Evolutionary conservation across 768 basidiomycete genomes (phyloP).

Genomic region (Termitomyces sp.): DNA sequence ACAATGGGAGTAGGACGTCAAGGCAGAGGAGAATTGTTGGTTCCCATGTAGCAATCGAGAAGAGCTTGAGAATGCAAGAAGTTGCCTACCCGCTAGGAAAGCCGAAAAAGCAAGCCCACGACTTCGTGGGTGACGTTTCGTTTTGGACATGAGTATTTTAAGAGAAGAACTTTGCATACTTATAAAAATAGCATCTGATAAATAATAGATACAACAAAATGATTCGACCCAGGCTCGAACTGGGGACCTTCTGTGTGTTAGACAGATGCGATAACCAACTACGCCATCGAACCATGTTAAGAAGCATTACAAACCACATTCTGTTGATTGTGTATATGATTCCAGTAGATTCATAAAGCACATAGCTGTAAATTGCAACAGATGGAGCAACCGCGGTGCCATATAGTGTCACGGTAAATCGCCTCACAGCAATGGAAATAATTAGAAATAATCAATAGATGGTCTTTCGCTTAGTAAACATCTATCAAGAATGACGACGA

Average conservation of each 20-base stretch:
- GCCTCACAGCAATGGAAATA: too few relatives aligned
- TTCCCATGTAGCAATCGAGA: slow-evolving; percentile 57
- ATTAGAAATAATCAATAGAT: too few relatives aligned
- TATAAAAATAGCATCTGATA: not conserved
- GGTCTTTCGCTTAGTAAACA: too few relatives aligned
- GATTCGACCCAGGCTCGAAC: slow-evolving; percentile 22
- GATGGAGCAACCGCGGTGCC: too few relatives aligned
- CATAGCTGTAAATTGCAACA: too few relatives aligned
- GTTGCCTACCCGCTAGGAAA: slow-evolving; percentile 46
- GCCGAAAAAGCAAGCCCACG: slow-evolving; percentile 29
- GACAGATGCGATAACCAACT: slow-evolving; percentile 85
- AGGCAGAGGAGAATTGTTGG: slow-evolving; percentile 75
- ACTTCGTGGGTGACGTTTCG: not conserved
- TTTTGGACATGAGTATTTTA: slow-evolving; percentile 12
- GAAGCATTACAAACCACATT: too few relatives aligned
- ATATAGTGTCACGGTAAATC: too few relatives aligned
- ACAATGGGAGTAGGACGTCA: slow-evolving; percentile 81
- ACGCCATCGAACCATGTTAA: slow-evolving; percentile 52
- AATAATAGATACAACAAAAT: not conserved
- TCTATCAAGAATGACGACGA: too few relatives aligned
- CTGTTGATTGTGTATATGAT: too few relatives aligned
- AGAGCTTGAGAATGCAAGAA: slow-evolving; percentile 50
- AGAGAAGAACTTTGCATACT: not conserved
- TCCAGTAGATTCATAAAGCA: too few relatives aligned
- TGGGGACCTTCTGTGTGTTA: slow-evolving; percentile 43